Conservation (phyloP, 495 filamentous ascomycete species). For the Aspergillus avenaceus region DNA sequence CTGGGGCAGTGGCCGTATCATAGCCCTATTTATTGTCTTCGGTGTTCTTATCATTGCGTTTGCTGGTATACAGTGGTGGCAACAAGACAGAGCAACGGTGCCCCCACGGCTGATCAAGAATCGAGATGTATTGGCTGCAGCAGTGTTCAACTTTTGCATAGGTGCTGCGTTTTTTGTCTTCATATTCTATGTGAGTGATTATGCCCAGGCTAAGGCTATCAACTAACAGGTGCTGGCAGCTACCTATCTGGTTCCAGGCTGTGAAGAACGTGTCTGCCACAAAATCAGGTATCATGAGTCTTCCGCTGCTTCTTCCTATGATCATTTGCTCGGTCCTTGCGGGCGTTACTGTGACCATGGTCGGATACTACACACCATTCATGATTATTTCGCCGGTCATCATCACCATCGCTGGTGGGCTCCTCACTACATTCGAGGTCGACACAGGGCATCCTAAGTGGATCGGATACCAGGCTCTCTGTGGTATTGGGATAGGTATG, state of each 20-base stretch:
- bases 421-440: constrained; percentile 60
- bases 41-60: constrained; percentile 63
- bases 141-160: constrained; percentile 51
- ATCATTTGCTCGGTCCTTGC: constrained; percentile 58
- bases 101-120: constrained; percentile 69
- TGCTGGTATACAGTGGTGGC: constrained; percentile 58
- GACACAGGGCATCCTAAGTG: constrained; percentile 54
- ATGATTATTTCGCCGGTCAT: constrained; percentile 60
- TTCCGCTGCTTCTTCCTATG: constrained; percentile 66
- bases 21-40: constrained; percentile 67
- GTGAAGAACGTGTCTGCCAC: constrained; percentile 67
- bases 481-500: constrained; percentile 65
- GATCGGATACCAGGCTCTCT: constrained; percentile 76
- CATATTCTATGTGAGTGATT: constrained; percentile 46
- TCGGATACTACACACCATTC: constrained; percentile 76
- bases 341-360: constrained; percentile 55
- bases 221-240: constrained; percentile 36
- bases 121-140: constrained; percentile 57
- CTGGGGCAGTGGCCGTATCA: constrained; percentile 64
- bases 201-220: not conserved
- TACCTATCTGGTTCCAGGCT: constrained; percentile 89
- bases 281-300: constrained; percentile 69
- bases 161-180: constrained; percentile 66
- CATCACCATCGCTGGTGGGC: constrained; percentile 61
- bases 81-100: constrained; percentile 70